These are phyloP conservation scores for Scheffersomyces titani DNA, from an alignment of 1,139 yeast species.

Conservation along the genomic window DNA sequence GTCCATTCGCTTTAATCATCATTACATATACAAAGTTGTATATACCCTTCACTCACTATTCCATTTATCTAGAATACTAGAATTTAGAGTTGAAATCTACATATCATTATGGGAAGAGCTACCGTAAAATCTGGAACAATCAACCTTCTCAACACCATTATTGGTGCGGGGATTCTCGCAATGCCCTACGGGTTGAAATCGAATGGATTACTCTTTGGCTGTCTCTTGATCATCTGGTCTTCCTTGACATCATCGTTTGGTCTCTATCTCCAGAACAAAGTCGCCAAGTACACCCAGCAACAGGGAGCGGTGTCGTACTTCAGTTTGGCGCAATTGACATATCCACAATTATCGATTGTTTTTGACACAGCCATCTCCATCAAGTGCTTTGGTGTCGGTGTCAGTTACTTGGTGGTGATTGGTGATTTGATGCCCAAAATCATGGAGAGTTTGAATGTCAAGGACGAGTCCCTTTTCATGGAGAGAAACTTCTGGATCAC, in stretches of 20 bases:
- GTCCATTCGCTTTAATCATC: neutral
- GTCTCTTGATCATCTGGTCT: conserved; percentile 46
- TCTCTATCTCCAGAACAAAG: conserved; percentile 51
- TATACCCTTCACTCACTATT: neutral
- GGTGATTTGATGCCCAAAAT: conserved; percentile 91
- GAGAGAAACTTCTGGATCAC: conserved; percentile 72
- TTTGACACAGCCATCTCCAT: conserved; percentile 55
- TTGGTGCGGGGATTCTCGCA: conserved; percentile 60
- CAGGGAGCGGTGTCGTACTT: conserved; percentile 54
- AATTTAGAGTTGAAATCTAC: neutral
- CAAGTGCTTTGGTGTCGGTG: conserved; percentile 87
- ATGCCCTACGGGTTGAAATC: conserved; percentile 57
- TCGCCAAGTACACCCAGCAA: conserved; percentile 50
- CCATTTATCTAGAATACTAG: neutral
- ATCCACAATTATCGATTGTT: conserved; percentile 46
- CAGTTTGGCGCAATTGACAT: conserved; percentile 54
- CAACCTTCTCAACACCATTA: conserved; percentile 54
- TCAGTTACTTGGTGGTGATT: conserved; percentile 82
- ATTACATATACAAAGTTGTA: neutral
- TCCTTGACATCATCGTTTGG: conserved; percentile 55
- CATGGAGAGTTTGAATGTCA: conserved; percentile 41
- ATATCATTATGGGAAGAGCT: conserved; percentile 25
- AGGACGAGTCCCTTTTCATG: conserved; percentile 24
- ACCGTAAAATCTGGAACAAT: conserved; percentile 52
- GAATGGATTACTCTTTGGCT: conserved; percentile 53